A percentile compares a stretch with the other conserved stretches of the same genome.
Evolutionary conservation across 2,329 filamentous ascomycete genomes (phyloP).

Genomic region (Colletotrichum neosansevieriae): DNA sequence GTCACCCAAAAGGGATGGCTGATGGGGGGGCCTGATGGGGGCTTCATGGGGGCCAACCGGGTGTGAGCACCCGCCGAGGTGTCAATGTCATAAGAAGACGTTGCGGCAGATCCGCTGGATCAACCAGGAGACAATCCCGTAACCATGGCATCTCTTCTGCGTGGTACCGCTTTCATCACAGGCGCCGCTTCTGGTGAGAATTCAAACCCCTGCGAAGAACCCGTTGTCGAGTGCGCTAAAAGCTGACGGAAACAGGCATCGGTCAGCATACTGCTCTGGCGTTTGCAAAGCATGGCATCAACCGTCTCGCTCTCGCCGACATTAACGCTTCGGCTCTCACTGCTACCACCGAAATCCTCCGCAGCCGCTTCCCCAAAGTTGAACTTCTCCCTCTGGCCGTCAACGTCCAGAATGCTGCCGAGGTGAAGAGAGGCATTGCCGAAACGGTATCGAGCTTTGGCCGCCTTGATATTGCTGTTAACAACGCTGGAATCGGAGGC

Average conservation of each 20-base stretch:
- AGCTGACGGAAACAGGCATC: slow-evolving; percentile 54
- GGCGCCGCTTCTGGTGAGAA: slow-evolving; percentile 59
- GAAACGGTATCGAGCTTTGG: slow-evolving; percentile 60
- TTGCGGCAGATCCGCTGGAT: not conserved
- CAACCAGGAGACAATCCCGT: not conserved
- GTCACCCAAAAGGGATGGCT: not conserved
- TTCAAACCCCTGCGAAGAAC: not conserved
- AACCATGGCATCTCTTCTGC: slow-evolving; percentile 54
- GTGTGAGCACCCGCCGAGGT: slow-evolving; percentile 4
- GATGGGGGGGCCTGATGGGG: not conserved
- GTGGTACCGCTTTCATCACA: slow-evolving; percentile 61
- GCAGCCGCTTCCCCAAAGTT: slow-evolving; percentile 53
- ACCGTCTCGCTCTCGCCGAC: slow-evolving; percentile 60
- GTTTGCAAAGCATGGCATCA: slow-evolving; percentile 61
- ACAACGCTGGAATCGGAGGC: slow-evolving; percentile 66
- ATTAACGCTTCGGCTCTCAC: slow-evolving; percentile 52
- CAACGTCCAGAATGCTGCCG: slow-evolving; percentile 58
- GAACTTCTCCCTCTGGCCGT: slow-evolving; percentile 55
- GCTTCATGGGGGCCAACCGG: not conserved
- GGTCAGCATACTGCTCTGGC: slow-evolving; percentile 59
- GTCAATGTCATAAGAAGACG: not conserved
- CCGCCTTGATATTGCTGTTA: slow-evolving; percentile 66
- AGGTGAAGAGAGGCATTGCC: slow-evolving; percentile 58
- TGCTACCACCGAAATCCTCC: slow-evolving; percentile 50
- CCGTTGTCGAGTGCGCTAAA: not conserved